Conservation (phyloP, 768 basidiomycete genomes). For the Lactarius sanguifluus region DNA sequence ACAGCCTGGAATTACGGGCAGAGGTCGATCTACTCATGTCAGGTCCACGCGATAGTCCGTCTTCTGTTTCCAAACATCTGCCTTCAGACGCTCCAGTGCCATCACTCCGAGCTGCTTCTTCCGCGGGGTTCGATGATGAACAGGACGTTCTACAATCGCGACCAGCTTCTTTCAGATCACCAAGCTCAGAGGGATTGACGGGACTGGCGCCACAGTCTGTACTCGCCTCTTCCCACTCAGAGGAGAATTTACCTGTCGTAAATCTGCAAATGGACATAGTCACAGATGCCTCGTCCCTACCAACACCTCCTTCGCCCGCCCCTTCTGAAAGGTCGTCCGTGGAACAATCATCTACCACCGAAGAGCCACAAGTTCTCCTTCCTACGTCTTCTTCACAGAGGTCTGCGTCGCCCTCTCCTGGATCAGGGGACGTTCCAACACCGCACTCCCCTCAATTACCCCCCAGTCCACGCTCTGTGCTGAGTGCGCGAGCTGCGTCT, state of each 20-base stretch:
- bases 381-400: background rate
- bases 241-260: background rate
- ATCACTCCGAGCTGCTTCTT: background rate
- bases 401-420: constrained; percentile 5
- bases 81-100: background rate
- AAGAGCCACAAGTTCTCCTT: background rate
- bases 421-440: background rate
- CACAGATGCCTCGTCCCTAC: background rate
- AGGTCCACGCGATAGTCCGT: background rate
- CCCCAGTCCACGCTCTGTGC: background rate
- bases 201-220: background rate
- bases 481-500: constrained; percentile 1
- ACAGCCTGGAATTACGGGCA: background rate
- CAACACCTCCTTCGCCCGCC: background rate
- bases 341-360: background rate
- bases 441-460: background rate
- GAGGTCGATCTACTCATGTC: constrained; percentile 1
- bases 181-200: background rate
- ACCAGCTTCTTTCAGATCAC: background rate
- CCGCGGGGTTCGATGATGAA: background rate
- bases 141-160: background rate
- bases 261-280: background rate
- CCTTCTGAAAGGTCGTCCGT: background rate
- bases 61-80: background rate
- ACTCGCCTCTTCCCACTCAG: background rate